Percentiles rank a stretch among this genome's conserved stretches.
These are phyloP conservation scores for Pugionium dolabratum DNA, from an alignment of 345 rosid genomes.

Conservation along the genomic window DNA sequence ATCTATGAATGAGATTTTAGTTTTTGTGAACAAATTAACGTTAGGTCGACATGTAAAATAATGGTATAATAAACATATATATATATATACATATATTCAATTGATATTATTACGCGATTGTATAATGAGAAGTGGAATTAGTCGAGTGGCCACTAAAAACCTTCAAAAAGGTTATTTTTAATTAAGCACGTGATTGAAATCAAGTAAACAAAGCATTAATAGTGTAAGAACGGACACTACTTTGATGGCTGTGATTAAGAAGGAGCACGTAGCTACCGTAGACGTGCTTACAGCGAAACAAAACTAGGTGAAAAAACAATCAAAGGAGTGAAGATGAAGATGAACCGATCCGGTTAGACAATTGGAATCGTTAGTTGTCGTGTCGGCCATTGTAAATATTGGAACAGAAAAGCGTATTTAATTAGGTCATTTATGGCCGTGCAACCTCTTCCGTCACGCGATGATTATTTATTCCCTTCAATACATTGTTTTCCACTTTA, in stretches of 20 bases:
- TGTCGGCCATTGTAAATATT: constrained; percentile 33
- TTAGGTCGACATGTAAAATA: too few species aligned
- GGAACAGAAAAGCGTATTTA: neutral
- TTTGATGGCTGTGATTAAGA: constrained; percentile 9
- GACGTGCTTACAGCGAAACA: constrained; percentile 9
- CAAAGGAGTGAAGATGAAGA: constrained; percentile 25
- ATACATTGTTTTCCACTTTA: neutral
- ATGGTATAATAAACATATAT: too few species aligned
- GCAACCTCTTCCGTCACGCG: constrained; percentile 10
- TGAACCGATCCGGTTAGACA: constrained; percentile 26
- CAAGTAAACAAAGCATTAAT: constrained; percentile 3
- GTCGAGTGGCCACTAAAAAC: constrained; percentile 34
- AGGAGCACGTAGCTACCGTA: constrained; percentile 12
- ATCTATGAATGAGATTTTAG: too few species aligned
- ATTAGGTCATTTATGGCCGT: constrained; percentile 14
- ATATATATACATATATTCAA: too few species aligned
- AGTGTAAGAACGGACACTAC: too few species aligned
- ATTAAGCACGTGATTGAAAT: constrained; percentile 24
- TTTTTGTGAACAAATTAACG: too few species aligned
- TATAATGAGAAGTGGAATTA: constrained; percentile 23
- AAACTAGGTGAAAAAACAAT: neutral
- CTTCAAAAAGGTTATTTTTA: neutral
- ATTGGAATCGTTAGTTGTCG: constrained; percentile 9
- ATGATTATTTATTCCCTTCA: neutral
- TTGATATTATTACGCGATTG: too few species aligned